phyloP scores from a whole-genome alignment of 768 basidiomycete genomes.

The Tylopilus felleus region DNA sequence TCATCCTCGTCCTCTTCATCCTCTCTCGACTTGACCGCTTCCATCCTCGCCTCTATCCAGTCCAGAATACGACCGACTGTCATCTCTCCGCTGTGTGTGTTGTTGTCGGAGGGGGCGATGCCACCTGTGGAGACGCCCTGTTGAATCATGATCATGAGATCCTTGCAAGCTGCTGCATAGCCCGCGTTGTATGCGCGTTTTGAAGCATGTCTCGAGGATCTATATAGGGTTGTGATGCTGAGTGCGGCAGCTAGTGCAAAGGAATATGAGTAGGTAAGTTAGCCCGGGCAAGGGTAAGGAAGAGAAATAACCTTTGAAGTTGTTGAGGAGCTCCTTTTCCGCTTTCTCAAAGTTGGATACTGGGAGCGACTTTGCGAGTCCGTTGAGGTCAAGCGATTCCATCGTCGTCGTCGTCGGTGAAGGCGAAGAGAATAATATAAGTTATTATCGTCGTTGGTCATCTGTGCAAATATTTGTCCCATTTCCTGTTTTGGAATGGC shows the following conservation, averaged over 20 bases:
- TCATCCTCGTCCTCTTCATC: slow-evolving; percentile 86
- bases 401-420: slow-evolving; percentile 33
- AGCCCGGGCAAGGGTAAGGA: not conserved
- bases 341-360: slow-evolving; percentile 67
- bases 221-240: slow-evolving; percentile 81
- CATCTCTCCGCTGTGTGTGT: slow-evolving; percentile 56
- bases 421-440: not conserved
- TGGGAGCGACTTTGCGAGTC: slow-evolving; percentile 72
- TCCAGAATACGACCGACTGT: slow-evolving; percentile 80
- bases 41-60: slow-evolving; percentile 78
- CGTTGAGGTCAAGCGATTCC: slow-evolving; percentile 79
- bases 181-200: slow-evolving; percentile 81
- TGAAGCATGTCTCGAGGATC: slow-evolving; percentile 71
- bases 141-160: slow-evolving; percentile 78
- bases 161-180: slow-evolving; percentile 76
- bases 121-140: slow-evolving; percentile 69
- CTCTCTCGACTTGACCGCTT: slow-evolving; percentile 68
- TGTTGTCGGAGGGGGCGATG: slow-evolving; percentile 40
- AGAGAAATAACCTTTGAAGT: slow-evolving; percentile 63
- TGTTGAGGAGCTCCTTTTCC: slow-evolving; percentile 76
- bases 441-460: not conserved
- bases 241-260: slow-evolving; percentile 64
- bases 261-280: slow-evolving; percentile 19
- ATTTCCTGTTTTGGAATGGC: not conserved
- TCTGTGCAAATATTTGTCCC: slow-evolving; percentile 1